Evolutionary conservation across 2,329 filamentous ascomycete genomes (phyloP), one percentile per base, ranked within the genome.

Genomic region (Aphanoascus verrucosus): DNA sequence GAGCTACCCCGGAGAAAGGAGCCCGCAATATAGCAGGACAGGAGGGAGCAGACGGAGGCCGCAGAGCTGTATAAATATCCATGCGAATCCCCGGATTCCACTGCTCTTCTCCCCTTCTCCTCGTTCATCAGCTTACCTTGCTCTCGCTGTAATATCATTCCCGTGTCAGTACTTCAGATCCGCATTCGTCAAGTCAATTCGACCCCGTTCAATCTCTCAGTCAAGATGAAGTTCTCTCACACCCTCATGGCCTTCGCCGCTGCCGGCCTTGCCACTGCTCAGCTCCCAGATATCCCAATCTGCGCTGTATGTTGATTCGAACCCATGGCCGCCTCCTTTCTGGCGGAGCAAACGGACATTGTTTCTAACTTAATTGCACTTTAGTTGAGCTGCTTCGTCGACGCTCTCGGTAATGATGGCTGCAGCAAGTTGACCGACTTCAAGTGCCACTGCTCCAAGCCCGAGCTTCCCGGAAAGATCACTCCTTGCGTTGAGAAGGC

Each of bases 381-480:
- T 14, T 55, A 76, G 74, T 58, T 76, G n/a, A 59, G 58, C 56
- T 77, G 75, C 65, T 74, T 77, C 63, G 37, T 75, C 53, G 57
- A 52, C n/a, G 67, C 72, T 37, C 65, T 77, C 41, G 55, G 54
- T 47, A 58, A 45, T 32, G 74, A 76, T 58, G 74, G 74, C 55
- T 77, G 75, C 67, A 57, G 64, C 15, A 19, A 55, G 14, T 60
- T 77, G 37, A 69, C 66, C 56, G 74, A 77, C 66, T 77, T 76
- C 61, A 68, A 67, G 35, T 75, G 73, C 64, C 73, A 75, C 65
- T 76, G 74, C 66, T 61, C 70, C 61, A 71, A 74, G 63, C 64
- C 72, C 38, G 61, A 65, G 31, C 68, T 77, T 44, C 62, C 74
- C 43, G 50, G 58, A 45, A 53, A 62, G 44, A 68, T 77, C 55